These are phyloP conservation scores for Pontederia crassipes DNA, from an alignment of 176 grass and related monocot genomes.

Conservation along the genomic window DNA sequence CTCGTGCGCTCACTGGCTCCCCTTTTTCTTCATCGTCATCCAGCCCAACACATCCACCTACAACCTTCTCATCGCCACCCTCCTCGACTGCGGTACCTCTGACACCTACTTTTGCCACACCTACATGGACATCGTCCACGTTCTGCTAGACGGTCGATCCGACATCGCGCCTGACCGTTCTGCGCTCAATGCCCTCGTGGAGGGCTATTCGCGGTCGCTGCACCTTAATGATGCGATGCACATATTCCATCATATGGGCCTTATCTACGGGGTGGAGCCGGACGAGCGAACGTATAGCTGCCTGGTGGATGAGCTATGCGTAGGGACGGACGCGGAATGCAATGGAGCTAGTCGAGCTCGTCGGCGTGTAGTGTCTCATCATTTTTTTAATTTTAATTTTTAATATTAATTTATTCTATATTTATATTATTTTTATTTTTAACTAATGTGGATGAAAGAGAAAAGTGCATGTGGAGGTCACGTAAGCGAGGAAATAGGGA, in stretches of 20 bases:
- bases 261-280: constrained; percentile 38
- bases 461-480: no score
- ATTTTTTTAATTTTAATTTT: no score
- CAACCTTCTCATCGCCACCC: constrained; percentile 65
- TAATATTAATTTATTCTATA: no score
- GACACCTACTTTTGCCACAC: constrained; percentile 62
- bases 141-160: constrained; percentile 77
- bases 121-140: constrained; percentile 62
- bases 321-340: constrained; percentile 33
- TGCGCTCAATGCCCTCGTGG: constrained; percentile 57
- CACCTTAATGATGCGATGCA: constrained; percentile 73
- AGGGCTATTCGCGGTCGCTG: constrained; percentile 60
- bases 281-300: constrained; percentile 66
- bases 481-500: no score
- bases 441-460: no score
- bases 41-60: constrained; percentile 51
- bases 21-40: no score
- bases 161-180: constrained; percentile 50
- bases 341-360: no score
- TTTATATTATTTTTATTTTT: no score
- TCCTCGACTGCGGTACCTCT: constrained; percentile 41
- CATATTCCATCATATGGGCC: constrained; percentile 74
- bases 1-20: no score
- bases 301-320: constrained; percentile 56
- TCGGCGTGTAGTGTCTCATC: no score